phyloP scores from a whole-genome alignment of 1,284 basidiomycete species.

The Ceratobasidium sp. region DNA sequence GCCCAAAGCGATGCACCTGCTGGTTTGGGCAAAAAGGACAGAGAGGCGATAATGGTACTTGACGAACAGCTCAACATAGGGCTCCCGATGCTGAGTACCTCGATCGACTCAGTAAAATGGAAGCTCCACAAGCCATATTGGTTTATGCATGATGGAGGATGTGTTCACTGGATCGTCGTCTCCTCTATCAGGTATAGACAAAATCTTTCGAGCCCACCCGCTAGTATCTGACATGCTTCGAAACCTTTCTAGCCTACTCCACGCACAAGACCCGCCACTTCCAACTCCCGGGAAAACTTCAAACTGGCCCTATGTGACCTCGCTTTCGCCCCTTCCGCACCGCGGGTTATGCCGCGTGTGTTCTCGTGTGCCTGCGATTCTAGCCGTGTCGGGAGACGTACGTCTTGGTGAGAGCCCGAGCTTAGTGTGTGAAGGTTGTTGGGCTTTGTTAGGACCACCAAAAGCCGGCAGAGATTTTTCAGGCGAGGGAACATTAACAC shows the following conservation, averaged over 20 bases:
- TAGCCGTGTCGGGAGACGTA: conserved; percentile 30
- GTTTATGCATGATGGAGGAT: conserved; percentile 40
- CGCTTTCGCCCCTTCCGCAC: conserved; percentile 34
- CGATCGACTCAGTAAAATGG: conserved; percentile 31
- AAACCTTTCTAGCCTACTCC: conserved; percentile 27
- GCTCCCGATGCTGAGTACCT: conserved; percentile 30
- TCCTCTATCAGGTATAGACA: conserved; percentile 38
- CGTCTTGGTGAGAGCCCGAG: conserved; percentile 36
- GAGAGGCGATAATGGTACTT: conserved; percentile 35
- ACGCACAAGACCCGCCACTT: conserved; percentile 34
- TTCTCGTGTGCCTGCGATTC: conserved; percentile 37
- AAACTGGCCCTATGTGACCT: conserved; percentile 40
- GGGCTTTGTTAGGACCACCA: conserved; percentile 31
- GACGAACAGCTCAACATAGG: conserved; percentile 37
- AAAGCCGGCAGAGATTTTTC: conserved; percentile 29
- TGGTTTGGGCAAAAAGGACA: conserved; percentile 29
- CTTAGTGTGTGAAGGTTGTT: conserved; percentile 36
- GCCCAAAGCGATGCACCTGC: conserved; percentile 18
- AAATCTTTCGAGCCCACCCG: conserved; percentile 3
- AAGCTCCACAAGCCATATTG: conserved; percentile 41
- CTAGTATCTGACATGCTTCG: conserved; percentile 11
- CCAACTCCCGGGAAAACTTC: conserved; percentile 38
- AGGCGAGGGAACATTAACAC: conserved; percentile 9
- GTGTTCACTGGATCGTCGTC: conserved; percentile 37
- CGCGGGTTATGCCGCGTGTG: conserved; percentile 40